Evolutionary conservation across 2,329 filamentous ascomycete species (phyloP), one percentile per base, ranked within the genome.

Genomic region (Aspergillus texensis): DNA sequence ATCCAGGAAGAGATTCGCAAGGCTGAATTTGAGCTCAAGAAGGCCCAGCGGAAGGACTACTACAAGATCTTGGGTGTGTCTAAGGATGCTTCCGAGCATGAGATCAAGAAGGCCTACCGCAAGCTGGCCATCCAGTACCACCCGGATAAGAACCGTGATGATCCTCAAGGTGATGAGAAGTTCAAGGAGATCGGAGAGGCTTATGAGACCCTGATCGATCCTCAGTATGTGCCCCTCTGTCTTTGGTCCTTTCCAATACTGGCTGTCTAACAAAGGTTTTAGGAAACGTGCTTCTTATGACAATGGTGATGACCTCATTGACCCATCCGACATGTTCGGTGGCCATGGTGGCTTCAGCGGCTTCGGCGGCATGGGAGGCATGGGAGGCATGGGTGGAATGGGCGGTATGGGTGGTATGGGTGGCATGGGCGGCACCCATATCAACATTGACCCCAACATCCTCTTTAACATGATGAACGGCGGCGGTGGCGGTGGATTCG

Each of bases 141-240:
- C 78, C 95, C 95, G 2, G 95, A 99, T 82, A 99, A 99, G 88
- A 99, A 98, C 81, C 92, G 91, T 1, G 76, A 80, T 64, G 92
- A 91, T 66, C 92, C 97, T 72, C 86, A 89, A 63, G 85, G 88
- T 58, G 95, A 95, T 66, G 94, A 93, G 73, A 89, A 92, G 74
- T 99, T 99, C 86, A 98, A 99, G 86, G 95, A 99, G 77, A 91
- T 97, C 77, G 92, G 93, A 72, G 95, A 99, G 83, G 94, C 94
- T 46, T 97, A 99, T 77, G 95, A 99, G 81, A 96, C 91, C 57
- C 82, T 99, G 80, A 97, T 92, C 75, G 95, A 99, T 80, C 84
- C 93, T 82, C 89, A 97, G 90, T 93, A 91, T 80, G 90, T 88
- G 66, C 24, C 36, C 46, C 43, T 46, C 53, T 1, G 36, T 30